Evolutionary conservation across 306 rosid species (phyloP), one percentile per base, ranked within the genome.

Genomic region (Argentina anserina): DNA sequence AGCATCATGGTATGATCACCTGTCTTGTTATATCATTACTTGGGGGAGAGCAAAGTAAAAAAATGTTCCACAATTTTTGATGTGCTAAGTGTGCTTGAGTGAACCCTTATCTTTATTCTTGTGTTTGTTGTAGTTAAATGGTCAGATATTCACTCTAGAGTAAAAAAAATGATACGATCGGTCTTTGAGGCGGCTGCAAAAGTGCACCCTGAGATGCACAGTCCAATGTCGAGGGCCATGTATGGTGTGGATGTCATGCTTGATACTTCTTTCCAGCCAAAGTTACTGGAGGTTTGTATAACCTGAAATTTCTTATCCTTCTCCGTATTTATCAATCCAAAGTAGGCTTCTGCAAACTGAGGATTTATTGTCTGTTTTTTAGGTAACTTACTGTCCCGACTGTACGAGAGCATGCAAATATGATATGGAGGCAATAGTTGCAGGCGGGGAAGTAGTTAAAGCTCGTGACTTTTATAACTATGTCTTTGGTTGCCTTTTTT

Each of bases 331-430:
- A 58, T 63, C 40, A 2, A 15, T n/a, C n/a, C n/a, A n/a, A n/a
- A n/a, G n/a, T n/a, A n/a, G 9, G 13, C 63, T 29, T 9, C 28
- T 70, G 47, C 46, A 53, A 5, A 53, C 40, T 49, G 4, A 20
- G 40, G 29, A 34, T 18, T 8, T 46, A 26, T 18, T 74, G 69
- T 43, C 47, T 64, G 47, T 79, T 63, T 36, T 84, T n/a, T 62
- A 91, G 97, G 98, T 91, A 76, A 94, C 98, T 34, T 94, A 91
- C 78, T 94, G 98, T 72, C 98, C 98, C 9, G 98, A 94, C 81
- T 94, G 98, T 72, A 80, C 89, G 25, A 86, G 98, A 83, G 98
- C 91, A 26, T 91, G 96, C 92, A 87, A 81, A 70, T 89, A 88
- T 33, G 98, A 94, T 79, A 83, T 83, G 47, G 86, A 87, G 41